Evolutionary conservation across 257 asterid species (phyloP).

Genomic region (Cruciata laevipes): DNA sequence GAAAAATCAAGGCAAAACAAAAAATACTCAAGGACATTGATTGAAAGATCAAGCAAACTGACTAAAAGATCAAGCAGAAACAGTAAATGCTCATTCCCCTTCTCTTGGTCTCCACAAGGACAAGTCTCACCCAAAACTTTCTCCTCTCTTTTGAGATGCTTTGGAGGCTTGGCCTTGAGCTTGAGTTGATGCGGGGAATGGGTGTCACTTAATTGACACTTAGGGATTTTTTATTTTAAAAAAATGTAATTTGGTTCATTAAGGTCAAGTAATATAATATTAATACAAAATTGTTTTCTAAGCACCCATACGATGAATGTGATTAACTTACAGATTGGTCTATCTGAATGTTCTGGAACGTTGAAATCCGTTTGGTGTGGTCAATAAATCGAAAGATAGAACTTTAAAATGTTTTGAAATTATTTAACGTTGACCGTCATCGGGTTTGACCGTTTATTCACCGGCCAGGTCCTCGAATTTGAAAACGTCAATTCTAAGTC

Average conservation of each 20-base stretch:
- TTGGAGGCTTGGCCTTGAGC: slow-evolving; percentile 4
- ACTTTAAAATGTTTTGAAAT: too few species aligned
- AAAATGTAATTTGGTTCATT: too few species aligned
- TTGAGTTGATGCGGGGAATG: slow-evolving; percentile 3
- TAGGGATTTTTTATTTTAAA: too few species aligned
- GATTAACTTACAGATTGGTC: not conserved
- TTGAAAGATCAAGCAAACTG: too few species aligned
- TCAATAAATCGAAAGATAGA: too few species aligned
- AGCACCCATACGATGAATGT: not conserved
- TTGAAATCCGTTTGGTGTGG: not conserved
- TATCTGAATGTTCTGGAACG: not conserved
- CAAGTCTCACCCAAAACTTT: too few species aligned
- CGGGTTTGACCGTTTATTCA: not conserved
- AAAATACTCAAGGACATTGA: too few species aligned
- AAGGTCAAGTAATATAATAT: not conserved
- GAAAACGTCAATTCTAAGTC: not conserved
- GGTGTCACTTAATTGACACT: too few species aligned
- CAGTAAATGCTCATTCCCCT: too few species aligned
- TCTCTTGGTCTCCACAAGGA: too few species aligned
- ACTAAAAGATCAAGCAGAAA: too few species aligned
- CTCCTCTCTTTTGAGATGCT: not conserved
- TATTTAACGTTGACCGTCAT: not conserved
- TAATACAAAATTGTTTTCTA: not conserved
- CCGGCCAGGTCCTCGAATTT: not conserved
- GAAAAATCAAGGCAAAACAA: too few species aligned